Evolutionary conservation across 2,329 filamentous ascomycete species (phyloP).

Genomic region (Sarocladium brachiariae): DNA sequence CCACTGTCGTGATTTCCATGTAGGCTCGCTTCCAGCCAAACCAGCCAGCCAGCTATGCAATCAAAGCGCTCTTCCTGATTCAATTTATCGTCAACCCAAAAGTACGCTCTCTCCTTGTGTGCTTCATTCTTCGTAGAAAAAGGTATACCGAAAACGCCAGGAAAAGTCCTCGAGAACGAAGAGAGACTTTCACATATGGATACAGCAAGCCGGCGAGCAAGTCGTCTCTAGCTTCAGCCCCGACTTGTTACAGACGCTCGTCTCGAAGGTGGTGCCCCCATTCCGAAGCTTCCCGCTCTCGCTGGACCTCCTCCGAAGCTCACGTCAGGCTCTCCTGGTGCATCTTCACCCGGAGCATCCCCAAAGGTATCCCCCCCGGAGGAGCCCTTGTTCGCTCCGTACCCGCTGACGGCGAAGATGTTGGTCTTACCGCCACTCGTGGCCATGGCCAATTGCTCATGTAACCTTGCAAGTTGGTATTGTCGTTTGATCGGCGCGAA

Average conservation of each 20-base stretch:
- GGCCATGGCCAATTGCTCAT: conserved; percentile 59
- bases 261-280: conserved; percentile 33
- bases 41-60: too few species aligned
- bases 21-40: too few species aligned
- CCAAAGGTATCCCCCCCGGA: conserved; percentile 44
- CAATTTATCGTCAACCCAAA: too few species aligned
- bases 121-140: background rate
- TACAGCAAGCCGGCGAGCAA: background rate
- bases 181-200: background rate
- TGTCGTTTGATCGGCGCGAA: conserved; percentile 56
- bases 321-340: conserved; percentile 50
- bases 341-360: conserved; percentile 39
- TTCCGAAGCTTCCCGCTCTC: conserved; percentile 32
- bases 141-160: background rate
- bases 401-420: conserved; percentile 46
- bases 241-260: conserved; percentile 40
- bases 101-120: too few species aligned
- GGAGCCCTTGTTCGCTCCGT: conserved; percentile 48
- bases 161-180: background rate
- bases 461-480: conserved; percentile 56
- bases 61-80: too few species aligned
- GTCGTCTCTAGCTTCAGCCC: conserved; percentile 26
- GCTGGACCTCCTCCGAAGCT: conserved; percentile 25
- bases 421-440: conserved; percentile 60
- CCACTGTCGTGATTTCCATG: too few species aligned